Evolutionary conservation across 805 yeast species (phyloP).

Genomic region (Lipomyces anomalus): DNA sequence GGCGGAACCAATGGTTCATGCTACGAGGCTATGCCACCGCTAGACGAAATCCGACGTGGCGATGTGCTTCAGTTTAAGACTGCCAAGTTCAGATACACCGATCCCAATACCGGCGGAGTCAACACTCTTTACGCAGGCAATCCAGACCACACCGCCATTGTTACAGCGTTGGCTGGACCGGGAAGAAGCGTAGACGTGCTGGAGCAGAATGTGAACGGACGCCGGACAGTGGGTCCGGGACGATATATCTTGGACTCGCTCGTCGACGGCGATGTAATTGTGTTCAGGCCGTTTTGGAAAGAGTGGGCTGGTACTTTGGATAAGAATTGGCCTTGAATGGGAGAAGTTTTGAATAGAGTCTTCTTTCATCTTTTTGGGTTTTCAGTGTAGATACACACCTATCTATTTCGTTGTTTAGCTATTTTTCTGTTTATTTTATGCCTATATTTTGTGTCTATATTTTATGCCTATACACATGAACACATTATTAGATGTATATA

Average conservation of each 20-base stretch:
- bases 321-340: constrained; percentile 24
- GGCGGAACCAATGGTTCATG: too few species aligned
- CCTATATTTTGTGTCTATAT: too few species aligned
- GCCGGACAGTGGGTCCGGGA: constrained; percentile 30
- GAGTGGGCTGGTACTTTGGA: constrained; percentile 33
- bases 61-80: constrained; percentile 34
- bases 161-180: constrained; percentile 26
- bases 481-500: too few species aligned
- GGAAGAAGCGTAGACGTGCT: constrained; percentile 22
- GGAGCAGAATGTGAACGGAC: constrained; percentile 34
- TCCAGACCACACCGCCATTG: constrained; percentile 37
- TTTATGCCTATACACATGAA: too few species aligned
- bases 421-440: too few species aligned
- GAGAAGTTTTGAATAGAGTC: too few species aligned
- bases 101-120: constrained; percentile 19
- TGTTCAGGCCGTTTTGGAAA: constrained; percentile 32
- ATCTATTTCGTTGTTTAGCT: too few species aligned
- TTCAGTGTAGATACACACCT: too few species aligned
- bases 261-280: constrained; percentile 29
- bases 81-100: constrained; percentile 26
- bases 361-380: too few species aligned
- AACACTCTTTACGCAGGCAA: constrained; percentile 26
- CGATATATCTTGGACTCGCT: constrained; percentile 28
- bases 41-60: constrained; percentile 31
- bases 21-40: too few species aligned